Conservation (phyloP, 169 alveolate species). For the Plasmodium coatneyi region DNA sequence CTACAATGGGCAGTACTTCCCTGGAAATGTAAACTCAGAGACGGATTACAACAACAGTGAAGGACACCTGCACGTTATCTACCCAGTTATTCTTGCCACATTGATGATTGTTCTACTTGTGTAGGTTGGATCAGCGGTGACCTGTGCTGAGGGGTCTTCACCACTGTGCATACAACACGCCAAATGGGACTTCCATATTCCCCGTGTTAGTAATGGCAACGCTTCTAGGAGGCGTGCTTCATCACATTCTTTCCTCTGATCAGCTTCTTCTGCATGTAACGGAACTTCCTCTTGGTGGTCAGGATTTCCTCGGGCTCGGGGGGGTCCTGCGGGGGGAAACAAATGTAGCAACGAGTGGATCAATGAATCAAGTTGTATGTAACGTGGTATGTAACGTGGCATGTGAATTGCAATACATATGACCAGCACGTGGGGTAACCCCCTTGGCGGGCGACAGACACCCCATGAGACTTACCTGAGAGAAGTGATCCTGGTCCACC, state of each 20-base stretch:
- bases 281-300: conserved; percentile 61
- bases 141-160: background rate
- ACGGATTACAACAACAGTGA: background rate
- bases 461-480: background rate
- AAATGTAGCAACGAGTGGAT: background rate
- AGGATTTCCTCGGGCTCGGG: conserved; percentile 6
- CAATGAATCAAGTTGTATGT: background rate
- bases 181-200: background rate
- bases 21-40: background rate
- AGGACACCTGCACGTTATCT: background rate
- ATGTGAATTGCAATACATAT: background rate
- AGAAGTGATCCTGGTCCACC: background rate
- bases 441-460: no score
- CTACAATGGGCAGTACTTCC: background rate
- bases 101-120: background rate
- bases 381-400: no score
- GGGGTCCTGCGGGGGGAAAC: background rate
- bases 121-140: background rate
- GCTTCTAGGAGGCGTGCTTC: background rate
- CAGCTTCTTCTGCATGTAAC: conserved; percentile 47
- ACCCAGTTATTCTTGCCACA: background rate
- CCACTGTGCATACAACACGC: background rate
- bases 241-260: conserved; percentile 59
- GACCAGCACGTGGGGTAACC: background rate
- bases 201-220: background rate